Evolutionary conservation across 2,329 filamentous ascomycete genomes (phyloP).

Genomic region (Clarireedia monteithiana): DNA sequence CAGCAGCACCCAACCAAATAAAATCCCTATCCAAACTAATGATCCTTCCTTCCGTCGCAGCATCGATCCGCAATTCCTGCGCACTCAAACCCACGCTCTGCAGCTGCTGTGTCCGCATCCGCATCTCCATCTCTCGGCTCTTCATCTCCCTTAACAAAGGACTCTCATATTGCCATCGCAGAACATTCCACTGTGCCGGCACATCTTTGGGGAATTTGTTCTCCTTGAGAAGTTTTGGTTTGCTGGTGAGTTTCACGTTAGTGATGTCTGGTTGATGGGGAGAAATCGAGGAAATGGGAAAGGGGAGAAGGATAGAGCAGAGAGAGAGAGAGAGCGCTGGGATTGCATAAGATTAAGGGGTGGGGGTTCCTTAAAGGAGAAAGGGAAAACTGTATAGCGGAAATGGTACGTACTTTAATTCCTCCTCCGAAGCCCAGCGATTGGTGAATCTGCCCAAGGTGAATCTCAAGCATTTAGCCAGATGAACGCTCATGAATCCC

Average conservation of each 20-base stretch:
- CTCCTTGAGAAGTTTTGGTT: slow-evolving; percentile 4
- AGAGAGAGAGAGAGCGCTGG: too few relatives aligned
- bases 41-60: background rate
- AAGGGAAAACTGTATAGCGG: too few relatives aligned
- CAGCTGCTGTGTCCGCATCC: background rate
- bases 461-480: slow-evolving; percentile 3
- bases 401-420: slow-evolving; percentile 1
- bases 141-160: slow-evolving; percentile 5
- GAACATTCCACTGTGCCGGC: slow-evolving; percentile 4
- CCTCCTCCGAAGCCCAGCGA: slow-evolving; percentile 6
- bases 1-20: background rate
- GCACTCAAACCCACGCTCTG: background rate
- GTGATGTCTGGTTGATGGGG: background rate
- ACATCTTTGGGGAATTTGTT: slow-evolving; percentile 6
- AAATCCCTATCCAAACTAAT: background rate
- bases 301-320: too few relatives aligned
- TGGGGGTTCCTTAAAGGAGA: background rate
- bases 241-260: background rate
- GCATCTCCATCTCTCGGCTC: background rate
- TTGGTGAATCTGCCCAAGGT: slow-evolving; percentile 6
- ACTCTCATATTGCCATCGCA: slow-evolving; percentile 7
- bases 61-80: background rate
- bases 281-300: too few relatives aligned
- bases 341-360: too few relatives aligned
- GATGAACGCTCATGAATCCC: background rate